phyloP scores from a whole-genome alignment of 169 alveolate genomes.

The Ichthyophthirius multifiliis region DNA sequence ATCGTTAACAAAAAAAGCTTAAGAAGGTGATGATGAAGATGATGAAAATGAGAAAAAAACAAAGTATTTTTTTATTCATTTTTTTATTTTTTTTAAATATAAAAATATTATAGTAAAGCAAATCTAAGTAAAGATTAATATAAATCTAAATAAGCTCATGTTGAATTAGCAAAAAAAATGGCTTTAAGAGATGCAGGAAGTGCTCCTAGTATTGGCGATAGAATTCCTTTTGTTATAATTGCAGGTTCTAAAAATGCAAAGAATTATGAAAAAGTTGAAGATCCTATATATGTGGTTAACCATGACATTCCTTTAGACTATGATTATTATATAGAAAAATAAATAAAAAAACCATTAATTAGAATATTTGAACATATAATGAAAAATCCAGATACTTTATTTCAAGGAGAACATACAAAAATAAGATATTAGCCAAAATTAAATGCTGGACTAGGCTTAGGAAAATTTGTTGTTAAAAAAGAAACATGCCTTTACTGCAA shows the following conservation, averaged over 20 bases:
- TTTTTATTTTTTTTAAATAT: no score
- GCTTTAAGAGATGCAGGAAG: slow-evolving; percentile 80
- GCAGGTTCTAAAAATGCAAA: slow-evolving; percentile 95
- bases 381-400: slow-evolving; percentile 90
- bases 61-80: no score
- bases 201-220: slow-evolving; percentile 94
- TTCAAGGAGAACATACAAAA: slow-evolving; percentile 89
- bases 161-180: slow-evolving; percentile 98
- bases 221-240: slow-evolving; percentile 95
- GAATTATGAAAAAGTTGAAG: slow-evolving; percentile 98
- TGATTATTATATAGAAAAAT: slow-evolving; percentile 95
- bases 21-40: slow-evolving; percentile 47
- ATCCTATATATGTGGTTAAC: slow-evolving; percentile 97
- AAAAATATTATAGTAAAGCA: slow-evolving; percentile 54
- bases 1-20: slow-evolving; percentile 89
- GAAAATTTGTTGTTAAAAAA: slow-evolving; percentile 89
- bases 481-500: slow-evolving; percentile 94
- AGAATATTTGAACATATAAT: slow-evolving; percentile 93
- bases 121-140: slow-evolving; percentile 73
- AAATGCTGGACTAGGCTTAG: slow-evolving; percentile 71
- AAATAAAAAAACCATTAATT: slow-evolving; percentile 91
- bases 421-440: slow-evolving; percentile 79
- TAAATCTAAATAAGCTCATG: slow-evolving; percentile 97
- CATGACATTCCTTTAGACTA: slow-evolving; percentile 96
- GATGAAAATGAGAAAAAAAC: slow-evolving; percentile 44